Percentiles rank a stretch among this genome's conserved stretches.
Evolutionary conservation across 352 stramenopile genomes (phyloP).

Genomic region (Thalassiosira livingstoniorum): DNA sequence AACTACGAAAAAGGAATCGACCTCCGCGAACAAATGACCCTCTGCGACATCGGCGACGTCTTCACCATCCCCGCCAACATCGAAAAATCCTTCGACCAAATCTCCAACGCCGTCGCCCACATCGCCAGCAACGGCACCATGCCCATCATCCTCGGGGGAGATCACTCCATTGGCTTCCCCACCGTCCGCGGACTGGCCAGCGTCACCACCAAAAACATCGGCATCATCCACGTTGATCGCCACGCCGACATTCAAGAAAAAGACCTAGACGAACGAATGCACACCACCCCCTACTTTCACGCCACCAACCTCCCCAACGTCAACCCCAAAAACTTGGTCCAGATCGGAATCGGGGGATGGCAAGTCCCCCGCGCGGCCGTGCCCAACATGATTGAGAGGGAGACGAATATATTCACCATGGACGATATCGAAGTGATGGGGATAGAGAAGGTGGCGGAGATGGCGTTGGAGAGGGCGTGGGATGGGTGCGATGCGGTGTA

Average conservation of each 20-base stretch:
- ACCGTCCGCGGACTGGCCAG: constrained; percentile 77
- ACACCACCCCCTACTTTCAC: constrained; percentile 86
- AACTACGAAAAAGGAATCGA: constrained; percentile 85
- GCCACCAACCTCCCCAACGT: constrained; percentile 85
- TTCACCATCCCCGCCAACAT: constrained; percentile 85
- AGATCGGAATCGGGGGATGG: constrained; percentile 86
- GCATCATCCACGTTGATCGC: constrained; percentile 85
- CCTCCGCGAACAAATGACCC: constrained; percentile 82
- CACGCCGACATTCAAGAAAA: constrained; percentile 84
- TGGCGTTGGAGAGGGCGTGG: constrained; percentile 83
- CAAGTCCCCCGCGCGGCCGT: constrained; percentile 81
- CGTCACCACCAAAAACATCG: constrained; percentile 84
- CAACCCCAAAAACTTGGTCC: constrained; percentile 81
- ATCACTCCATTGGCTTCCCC: constrained; percentile 85
- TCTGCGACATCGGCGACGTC: constrained; percentile 70
- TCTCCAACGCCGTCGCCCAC: constrained; percentile 82
- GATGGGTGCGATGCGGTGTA: constrained; percentile 85
- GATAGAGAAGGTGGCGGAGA: constrained; percentile 86
- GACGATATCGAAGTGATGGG: constrained; percentile 84
- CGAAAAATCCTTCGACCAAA: constrained; percentile 86
- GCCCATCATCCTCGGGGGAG: constrained; percentile 83
- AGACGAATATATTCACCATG: constrained; percentile 87
- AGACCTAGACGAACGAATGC: constrained; percentile 85
- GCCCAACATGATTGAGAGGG: constrained; percentile 80
- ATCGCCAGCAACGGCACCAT: constrained; percentile 77